phyloP scores from a whole-genome alignment of 768 basidiomycete genomes.

The Boletus edulis region DNA sequence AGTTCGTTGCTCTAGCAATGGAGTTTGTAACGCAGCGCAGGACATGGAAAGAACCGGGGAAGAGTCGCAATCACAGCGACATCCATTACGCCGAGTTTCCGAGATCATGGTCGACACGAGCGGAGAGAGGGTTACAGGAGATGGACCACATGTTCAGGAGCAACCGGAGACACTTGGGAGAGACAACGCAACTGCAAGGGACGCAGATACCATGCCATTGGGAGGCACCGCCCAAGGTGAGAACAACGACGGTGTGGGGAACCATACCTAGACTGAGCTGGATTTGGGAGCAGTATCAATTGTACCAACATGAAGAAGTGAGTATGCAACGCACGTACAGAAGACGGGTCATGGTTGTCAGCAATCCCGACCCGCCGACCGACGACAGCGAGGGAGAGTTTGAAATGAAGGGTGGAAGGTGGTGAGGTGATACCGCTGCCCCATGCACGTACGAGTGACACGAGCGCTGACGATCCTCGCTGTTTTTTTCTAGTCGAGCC shows the following conservation, averaged over 20 bases:
- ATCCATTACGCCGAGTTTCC: constrained; percentile 20
- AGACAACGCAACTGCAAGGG: constrained; percentile 4
- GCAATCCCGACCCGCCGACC: constrained; percentile 24
- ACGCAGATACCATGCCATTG: constrained; percentile 3
- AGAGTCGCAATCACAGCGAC: constrained; percentile 10
- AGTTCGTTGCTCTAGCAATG: constrained; percentile 22
- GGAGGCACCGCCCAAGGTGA: constrained; percentile 21
- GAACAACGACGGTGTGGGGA: background rate
- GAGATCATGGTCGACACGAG: constrained; percentile 26
- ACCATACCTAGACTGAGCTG: constrained; percentile 5
- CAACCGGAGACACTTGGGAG: constrained; percentile 8
- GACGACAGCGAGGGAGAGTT: constrained; percentile 29
- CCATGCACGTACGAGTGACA: background rate
- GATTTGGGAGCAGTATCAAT: constrained; percentile 8
- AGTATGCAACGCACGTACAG: constrained; percentile 17
- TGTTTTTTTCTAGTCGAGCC: background rate
- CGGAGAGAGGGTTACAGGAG: constrained; percentile 25
- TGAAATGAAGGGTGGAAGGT: constrained; percentile 14
- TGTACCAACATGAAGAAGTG: constrained; percentile 10
- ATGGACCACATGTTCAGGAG: constrained; percentile 23
- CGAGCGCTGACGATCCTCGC: background rate
- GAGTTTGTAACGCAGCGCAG: constrained; percentile 20
- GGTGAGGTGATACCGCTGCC: constrained; percentile 1
- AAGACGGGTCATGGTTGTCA: constrained; percentile 30
- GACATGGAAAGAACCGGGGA: constrained; percentile 14